These are phyloP conservation scores for Aspergillus floridensis DNA, from an alignment of 2,329 filamentous ascomycete genomes.

Conservation along the genomic window DNA sequence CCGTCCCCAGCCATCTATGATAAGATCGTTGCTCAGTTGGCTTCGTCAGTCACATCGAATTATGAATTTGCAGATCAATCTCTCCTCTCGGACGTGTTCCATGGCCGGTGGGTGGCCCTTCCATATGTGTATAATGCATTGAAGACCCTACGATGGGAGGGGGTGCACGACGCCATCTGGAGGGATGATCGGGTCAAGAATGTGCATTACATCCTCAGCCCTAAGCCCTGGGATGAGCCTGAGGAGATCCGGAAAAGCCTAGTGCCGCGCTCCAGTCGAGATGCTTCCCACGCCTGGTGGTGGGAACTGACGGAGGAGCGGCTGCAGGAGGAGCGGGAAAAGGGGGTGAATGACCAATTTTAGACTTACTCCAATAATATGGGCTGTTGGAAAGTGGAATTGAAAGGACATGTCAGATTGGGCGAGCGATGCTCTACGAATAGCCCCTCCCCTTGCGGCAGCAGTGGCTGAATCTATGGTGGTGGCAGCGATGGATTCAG, in stretches of 20 bases:
- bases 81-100: slow-evolving; percentile 53
- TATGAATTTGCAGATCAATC: slow-evolving; percentile 63
- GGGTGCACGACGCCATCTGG: slow-evolving; percentile 61
- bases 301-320: slow-evolving; percentile 53
- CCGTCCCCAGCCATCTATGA: slow-evolving; percentile 55
- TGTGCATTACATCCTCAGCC: slow-evolving; percentile 60
- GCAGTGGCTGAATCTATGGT: background rate
- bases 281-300: slow-evolving; percentile 59
- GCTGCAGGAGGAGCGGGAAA: slow-evolving; percentile 44
- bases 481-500: too few species aligned
- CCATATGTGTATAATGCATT: slow-evolving; percentile 63
- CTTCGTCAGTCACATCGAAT: slow-evolving; percentile 43
- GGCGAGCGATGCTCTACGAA: background rate
- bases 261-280: slow-evolving; percentile 30
- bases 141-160: slow-evolving; percentile 53
- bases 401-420: background rate
- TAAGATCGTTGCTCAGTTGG: slow-evolving; percentile 49
- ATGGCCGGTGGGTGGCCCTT: slow-evolving; percentile 55
- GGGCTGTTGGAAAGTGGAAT: background rate
- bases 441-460: background rate
- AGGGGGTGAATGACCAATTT: slow-evolving; percentile 2
- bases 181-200: slow-evolving; percentile 60
- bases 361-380: background rate
- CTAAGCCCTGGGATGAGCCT: slow-evolving; percentile 62
- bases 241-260: slow-evolving; percentile 8